phyloP scores from a whole-genome alignment of 129 eudicot species.

The Daucus carota region DNA sequence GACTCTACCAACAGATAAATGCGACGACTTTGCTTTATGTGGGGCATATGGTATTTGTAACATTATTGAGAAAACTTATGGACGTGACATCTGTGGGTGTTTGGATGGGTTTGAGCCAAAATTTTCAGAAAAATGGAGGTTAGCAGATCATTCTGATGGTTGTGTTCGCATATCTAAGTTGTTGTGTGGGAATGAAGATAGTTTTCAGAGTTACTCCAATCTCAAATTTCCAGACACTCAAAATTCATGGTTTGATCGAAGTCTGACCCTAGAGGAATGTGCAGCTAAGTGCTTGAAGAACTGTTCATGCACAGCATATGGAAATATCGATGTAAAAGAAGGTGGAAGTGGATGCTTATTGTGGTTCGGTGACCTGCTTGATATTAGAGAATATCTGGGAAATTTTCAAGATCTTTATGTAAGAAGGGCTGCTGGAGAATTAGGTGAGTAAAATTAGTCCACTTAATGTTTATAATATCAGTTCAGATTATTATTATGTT shows the following conservation, averaged over 20 bases:
- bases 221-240: slow-evolving; percentile 1
- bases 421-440: neutral
- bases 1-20: neutral
- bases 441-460: neutral
- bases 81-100: neutral
- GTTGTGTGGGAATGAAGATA: neutral
- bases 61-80: neutral
- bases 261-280: neutral
- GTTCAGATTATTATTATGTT: neutral
- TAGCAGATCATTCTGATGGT: neutral
- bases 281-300: neutral
- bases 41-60: neutral
- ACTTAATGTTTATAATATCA: neutral
- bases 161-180: neutral
- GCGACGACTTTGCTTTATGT: neutral
- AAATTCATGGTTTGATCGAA: neutral
- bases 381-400: neutral
- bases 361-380: slow-evolving; percentile 1
- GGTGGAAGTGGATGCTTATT: neutral
- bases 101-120: slow-evolving; percentile 7
- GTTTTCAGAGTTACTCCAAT: neutral
- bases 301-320: neutral
- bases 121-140: neutral
- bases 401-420: neutral
- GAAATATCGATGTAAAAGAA: neutral